Percentiles rank a stretch among this genome's conserved stretches.
Conservation (phyloP, 2,329 filamentous ascomycete genomes). For the Thielaviopsis euricoi region DNA sequence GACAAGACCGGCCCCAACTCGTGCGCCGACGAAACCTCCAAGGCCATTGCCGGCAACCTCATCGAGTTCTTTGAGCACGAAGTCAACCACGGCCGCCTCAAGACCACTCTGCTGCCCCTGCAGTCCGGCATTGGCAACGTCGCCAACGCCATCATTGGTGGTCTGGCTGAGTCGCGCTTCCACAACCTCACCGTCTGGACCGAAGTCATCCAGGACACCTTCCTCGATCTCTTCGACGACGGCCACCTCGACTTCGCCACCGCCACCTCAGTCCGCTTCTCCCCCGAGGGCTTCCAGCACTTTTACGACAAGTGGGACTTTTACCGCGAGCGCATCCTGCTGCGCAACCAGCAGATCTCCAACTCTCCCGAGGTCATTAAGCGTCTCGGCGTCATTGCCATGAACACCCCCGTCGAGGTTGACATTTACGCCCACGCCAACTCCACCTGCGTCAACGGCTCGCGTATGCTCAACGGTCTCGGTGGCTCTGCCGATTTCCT, state of each 20-base stretch:
- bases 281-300: constrained; percentile 74
- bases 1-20: constrained; percentile 60
- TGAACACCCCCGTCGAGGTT: constrained; percentile 90
- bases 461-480: constrained; percentile 72
- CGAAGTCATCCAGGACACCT: constrained; percentile 81
- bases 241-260: constrained; percentile 81
- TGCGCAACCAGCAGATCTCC: constrained; percentile 74
- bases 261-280: constrained; percentile 79
- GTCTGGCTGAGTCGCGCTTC: constrained; percentile 67
- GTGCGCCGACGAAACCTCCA: constrained; percentile 56
- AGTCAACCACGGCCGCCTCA: constrained; percentile 60
- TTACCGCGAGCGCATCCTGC: constrained; percentile 67
- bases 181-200: constrained; percentile 84
- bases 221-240: constrained; percentile 82
- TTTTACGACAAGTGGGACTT: constrained; percentile 76
- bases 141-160: constrained; percentile 79
- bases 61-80: constrained; percentile 79
- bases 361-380: constrained; percentile 87
- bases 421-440: constrained; percentile 93
- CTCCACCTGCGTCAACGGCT: constrained; percentile 77
- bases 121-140: constrained; percentile 89
- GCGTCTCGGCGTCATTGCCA: constrained; percentile 72
- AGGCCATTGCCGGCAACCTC: constrained; percentile 59
- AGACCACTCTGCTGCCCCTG: constrained; percentile 59
- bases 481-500: constrained; percentile 73